Percentiles rank a stretch among this genome's conserved stretches.
Conservation (phyloP, 148 eudicot species). For the Bassia scoparia region DNA sequence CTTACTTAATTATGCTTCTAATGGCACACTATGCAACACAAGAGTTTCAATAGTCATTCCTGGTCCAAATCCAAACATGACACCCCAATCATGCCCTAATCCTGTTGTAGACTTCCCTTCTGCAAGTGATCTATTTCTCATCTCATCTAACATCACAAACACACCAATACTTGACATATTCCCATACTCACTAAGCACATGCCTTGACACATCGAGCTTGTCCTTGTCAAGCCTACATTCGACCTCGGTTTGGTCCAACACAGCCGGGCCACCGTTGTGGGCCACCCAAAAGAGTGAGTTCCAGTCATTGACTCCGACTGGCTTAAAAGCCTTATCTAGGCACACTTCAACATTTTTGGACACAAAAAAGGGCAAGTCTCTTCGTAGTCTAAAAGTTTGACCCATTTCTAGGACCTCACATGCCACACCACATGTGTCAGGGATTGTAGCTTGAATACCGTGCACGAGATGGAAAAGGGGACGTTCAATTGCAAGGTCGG, state of each 20-base stretch:
- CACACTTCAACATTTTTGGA: slow-evolving; percentile 20
- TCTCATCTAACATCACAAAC: slow-evolving; percentile 30
- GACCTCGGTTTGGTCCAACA: slow-evolving; percentile 16
- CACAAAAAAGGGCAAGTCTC: slow-evolving; percentile 25
- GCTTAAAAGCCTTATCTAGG: slow-evolving; percentile 10
- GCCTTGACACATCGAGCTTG: slow-evolving; percentile 17
- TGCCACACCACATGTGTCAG: slow-evolving; percentile 22
- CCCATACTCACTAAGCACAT: slow-evolving; percentile 25
- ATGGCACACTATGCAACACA: slow-evolving; percentile 13
- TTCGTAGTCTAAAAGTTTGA: slow-evolving; percentile 24
- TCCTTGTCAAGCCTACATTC: slow-evolving; percentile 17
- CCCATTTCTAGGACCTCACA: slow-evolving; percentile 31
- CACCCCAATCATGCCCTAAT: slow-evolving; percentile 20
- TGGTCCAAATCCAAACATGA: slow-evolving; percentile 28
- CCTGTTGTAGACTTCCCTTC: slow-evolving; percentile 19
- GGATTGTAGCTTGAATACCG: slow-evolving; percentile 23
- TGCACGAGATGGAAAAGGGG: slow-evolving; percentile 20
- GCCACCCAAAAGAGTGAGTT: slow-evolving; percentile 30
- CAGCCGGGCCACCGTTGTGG: slow-evolving; percentile 27
- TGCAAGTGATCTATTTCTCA: slow-evolving; percentile 21
- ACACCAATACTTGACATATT: slow-evolving; percentile 30
- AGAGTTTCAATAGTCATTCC: slow-evolving; percentile 29
- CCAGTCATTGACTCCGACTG: slow-evolving; percentile 17
- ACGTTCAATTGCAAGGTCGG: slow-evolving; percentile 16
- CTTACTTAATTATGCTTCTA: no score